Base-by-base conservation (phyloP, 2,329 filamentous ascomycete species). In the Calycina herbarum region DNA sequence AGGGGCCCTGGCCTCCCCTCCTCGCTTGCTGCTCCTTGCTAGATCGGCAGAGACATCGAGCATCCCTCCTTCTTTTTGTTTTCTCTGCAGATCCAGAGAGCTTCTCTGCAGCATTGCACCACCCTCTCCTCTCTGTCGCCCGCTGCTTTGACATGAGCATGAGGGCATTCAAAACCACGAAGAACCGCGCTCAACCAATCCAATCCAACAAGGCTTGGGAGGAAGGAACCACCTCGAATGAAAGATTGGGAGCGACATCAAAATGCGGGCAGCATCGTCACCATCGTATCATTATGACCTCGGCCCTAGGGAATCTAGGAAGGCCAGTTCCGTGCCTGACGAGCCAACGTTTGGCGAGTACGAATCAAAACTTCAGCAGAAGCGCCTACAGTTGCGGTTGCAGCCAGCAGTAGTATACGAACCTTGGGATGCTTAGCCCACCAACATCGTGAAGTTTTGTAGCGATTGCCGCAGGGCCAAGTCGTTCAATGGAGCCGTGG, bases 51-150 rank as follows among this genome's bases (percentile, higher is more conserved):
- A 57, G 8, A 10, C 24, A 57, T 57, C 54, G 54, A 57, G 8
- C 54, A 57, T 57, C 54, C 54, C 54, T 57, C 15, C 54, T 57
- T 57, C 54, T 57, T 57, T 57, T 57, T 57, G 27, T 57, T 35
- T 57, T 57, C 54, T 29, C 15, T 57, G 54, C 54, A 57, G 54
- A 57, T 35, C 54, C 31, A 57, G 54, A 57, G 27, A 35, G 27
- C 27, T 57, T 57, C 54, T 29, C 17, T 57, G 54, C 54, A 57
- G 33, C 27, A 57, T 33, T 35, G 13, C 27, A 24, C 20, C 10
- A 57, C 20, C 27, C 27, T 11, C 15, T 11, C 48, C 48, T 54
- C 11, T 20, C 4, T 29, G 27, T 29, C 24, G 27, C 8, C 27
- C 54, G 13, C 11, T 31, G 54, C 54, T n/a, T 17, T 35, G 54